Evolutionary conservation across 2,329 filamentous ascomycete species (phyloP).

Genomic region (Epichloe sp.): DNA sequence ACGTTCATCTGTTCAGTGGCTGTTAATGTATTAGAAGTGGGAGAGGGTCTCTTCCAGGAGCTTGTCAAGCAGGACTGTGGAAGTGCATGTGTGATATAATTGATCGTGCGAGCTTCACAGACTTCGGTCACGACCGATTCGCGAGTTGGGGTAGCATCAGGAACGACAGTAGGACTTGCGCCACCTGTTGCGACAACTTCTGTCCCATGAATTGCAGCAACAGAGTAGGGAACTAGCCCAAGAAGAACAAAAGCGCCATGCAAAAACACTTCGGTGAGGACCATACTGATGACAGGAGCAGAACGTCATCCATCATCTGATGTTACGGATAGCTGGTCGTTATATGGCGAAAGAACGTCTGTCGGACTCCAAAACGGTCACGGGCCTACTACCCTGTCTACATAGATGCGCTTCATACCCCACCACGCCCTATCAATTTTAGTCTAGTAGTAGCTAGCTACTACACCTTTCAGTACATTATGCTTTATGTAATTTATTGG

Average conservation of each 20-base stretch:
- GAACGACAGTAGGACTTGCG: not conserved
- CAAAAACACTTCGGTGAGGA: not conserved
- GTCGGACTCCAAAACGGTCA: not conserved
- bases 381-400: too few relatives aligned
- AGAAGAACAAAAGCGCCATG: not conserved
- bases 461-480: too few relatives aligned
- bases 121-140: not conserved
- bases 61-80: slow-evolving; percentile 63
- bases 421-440: too few relatives aligned
- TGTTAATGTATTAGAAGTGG: slow-evolving; percentile 4
- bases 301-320: slow-evolving; percentile 4
- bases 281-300: slow-evolving; percentile 4
- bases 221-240: not conserved
- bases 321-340: not conserved
- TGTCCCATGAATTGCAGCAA: not conserved
- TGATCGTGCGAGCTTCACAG: slow-evolving; percentile 54
- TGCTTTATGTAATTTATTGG: too few relatives aligned
- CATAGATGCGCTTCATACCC: too few relatives aligned
- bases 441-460: too few relatives aligned
- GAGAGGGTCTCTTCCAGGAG: slow-evolving; percentile 32
- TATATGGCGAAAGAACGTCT: not conserved
- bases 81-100: slow-evolving; percentile 69
- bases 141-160: not conserved
- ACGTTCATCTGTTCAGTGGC: not conserved
- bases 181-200: not conserved